phyloP scores from a whole-genome alignment of 305 asterid genomes.

The Stenogyne calaminthoides region DNA sequence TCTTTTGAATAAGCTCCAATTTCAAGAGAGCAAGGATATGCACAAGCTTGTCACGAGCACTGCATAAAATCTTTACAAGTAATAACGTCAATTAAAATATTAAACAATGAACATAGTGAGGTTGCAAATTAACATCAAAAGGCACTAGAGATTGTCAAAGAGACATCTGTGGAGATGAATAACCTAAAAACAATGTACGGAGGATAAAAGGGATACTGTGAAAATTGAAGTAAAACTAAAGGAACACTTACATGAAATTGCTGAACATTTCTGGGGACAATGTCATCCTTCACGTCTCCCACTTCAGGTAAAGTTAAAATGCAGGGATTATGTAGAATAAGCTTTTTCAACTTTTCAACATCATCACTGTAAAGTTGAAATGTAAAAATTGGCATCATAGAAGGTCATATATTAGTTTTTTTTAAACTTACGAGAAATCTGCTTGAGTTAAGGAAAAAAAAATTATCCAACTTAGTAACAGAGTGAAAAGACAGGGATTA shows the following conservation, averaged over 20 bases:
- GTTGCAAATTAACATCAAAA: slow-evolving; percentile 10
- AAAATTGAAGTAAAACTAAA: neutral
- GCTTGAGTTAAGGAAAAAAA: slow-evolving; percentile 12
- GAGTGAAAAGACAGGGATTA: neutral
- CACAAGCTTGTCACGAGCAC: slow-evolving; percentile 74
- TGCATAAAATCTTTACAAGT: slow-evolving; percentile 68
- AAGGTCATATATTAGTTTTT: neutral
- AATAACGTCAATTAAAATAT: slow-evolving; percentile 24
- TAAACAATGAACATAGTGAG: slow-evolving; percentile 1
- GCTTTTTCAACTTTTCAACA: slow-evolving; percentile 91
- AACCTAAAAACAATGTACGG: neutral
- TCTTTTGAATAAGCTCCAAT: slow-evolving; percentile 81
- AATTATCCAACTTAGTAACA: neutral
- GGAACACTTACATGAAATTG: slow-evolving; percentile 75
- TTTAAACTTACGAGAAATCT: neutral
- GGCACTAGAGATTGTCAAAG: slow-evolving; percentile 16
- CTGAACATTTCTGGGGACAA: slow-evolving; percentile 83
- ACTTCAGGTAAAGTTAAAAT: slow-evolving; percentile 79
- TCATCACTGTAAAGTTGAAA: slow-evolving; percentile 60
- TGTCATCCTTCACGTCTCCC: slow-evolving; percentile 79
- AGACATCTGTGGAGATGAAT: neutral
- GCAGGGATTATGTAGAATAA: slow-evolving; percentile 87
- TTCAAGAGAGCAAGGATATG: slow-evolving; percentile 81
- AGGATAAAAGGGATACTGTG: neutral
- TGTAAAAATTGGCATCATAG: slow-evolving; percentile 24